Percentiles rank a stretch among this genome's conserved stretches.
Evolutionary conservation across 1,139 yeast genomes (phyloP).

Genomic region (Cylindricascospora bacillispora): DNA sequence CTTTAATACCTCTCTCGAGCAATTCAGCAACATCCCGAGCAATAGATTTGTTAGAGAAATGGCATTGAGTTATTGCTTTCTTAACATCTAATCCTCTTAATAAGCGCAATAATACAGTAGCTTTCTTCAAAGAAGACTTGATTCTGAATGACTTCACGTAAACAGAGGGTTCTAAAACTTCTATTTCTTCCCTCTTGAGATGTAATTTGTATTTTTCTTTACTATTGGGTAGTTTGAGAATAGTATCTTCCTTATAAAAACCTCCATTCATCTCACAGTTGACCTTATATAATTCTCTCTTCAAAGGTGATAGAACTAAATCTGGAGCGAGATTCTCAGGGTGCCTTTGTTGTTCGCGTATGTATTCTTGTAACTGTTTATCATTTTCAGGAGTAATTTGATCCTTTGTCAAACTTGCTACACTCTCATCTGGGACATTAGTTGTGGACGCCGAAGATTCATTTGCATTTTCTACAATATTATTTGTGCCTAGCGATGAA

Average conservation of each 20-base stretch:
- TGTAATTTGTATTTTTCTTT: conserved; percentile 43
- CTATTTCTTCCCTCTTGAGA: conserved; percentile 54
- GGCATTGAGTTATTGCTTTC: conserved; percentile 84
- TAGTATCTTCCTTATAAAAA: conserved; percentile 56
- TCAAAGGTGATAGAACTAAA: conserved; percentile 55
- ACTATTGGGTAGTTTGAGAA: conserved; percentile 34
- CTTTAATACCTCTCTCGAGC: conserved; percentile 58
- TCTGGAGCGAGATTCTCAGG: conserved; percentile 30
- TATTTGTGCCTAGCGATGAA: no score
- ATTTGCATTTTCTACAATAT: no score
- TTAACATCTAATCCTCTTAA: conserved; percentile 54
- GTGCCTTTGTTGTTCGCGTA: conserved; percentile 27
- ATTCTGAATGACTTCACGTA: conserved; percentile 67
- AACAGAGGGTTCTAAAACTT: conserved; percentile 72
- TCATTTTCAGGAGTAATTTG: conserved; percentile 28
- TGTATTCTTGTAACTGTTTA: conserved; percentile 30
- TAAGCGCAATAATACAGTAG: conserved; percentile 67
- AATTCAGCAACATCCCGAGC: conserved; percentile 70
- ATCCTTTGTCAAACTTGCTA: conserved; percentile 6
- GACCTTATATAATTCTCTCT: conserved; percentile 46
- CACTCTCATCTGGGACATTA: no score
- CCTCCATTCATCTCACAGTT: conserved; percentile 51
- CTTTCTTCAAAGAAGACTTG: conserved; percentile 79
- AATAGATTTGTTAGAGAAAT: conserved; percentile 71
- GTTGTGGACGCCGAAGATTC: no score